phyloP scores from a whole-genome alignment of 2,329 filamentous ascomycete species.

The Cephalotrichum gorgonifer region DNA sequence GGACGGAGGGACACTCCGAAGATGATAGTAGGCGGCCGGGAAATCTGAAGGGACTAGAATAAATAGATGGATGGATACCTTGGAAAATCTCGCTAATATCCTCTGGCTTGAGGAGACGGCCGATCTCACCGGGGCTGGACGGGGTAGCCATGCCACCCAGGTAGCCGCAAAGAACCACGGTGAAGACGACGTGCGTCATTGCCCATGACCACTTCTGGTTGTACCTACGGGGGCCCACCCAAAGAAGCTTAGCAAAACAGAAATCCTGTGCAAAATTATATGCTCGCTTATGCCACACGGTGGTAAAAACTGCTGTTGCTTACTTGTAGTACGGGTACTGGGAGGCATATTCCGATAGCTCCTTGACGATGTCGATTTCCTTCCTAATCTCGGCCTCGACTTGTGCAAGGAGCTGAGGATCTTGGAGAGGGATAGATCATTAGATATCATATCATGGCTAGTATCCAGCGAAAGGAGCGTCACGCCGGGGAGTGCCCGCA shows the following conservation, averaged over 20 bases:
- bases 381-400: conserved; percentile 63
- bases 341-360: conserved; percentile 64
- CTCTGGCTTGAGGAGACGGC: conserved; percentile 73
- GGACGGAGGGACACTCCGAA: not conserved
- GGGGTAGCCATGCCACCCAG: conserved; percentile 60
- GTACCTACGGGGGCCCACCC: conserved; percentile 36
- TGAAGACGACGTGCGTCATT: conserved; percentile 65
- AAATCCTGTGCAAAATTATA: not conserved
- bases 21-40: not conserved
- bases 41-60: not conserved
- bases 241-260: not conserved
- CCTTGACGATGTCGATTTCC: conserved; percentile 59
- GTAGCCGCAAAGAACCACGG: conserved; percentile 55
- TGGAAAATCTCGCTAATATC: conserved; percentile 71
- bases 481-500: no score
- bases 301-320: conserved; percentile 8
- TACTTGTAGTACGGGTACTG: conserved; percentile 95
- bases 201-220: conserved; percentile 78
- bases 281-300: no score
- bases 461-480: not conserved
- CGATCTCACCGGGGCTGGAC: conserved; percentile 41
- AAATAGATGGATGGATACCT: conserved; percentile 34
- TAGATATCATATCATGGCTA: not conserved
- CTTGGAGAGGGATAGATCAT: conserved; percentile 28
- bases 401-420: conserved; percentile 56